phyloP scores from a whole-genome alignment of 306 rosid genomes.

The Lablab purpureus region DNA sequence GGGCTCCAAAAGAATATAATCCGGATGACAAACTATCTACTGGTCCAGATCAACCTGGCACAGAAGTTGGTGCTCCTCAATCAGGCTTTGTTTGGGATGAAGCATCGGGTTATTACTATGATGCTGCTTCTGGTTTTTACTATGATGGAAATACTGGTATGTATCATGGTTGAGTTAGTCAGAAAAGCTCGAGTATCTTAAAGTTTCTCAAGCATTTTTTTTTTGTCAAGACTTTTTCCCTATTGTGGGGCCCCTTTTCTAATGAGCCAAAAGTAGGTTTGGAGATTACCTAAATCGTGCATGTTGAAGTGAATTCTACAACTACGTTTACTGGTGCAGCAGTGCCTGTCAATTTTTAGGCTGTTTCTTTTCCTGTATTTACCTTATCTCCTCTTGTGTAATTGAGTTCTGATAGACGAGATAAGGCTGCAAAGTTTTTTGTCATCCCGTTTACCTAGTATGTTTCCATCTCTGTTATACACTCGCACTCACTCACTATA shows the following conservation, averaged over 20 bases:
- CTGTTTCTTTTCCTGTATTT: not conserved
- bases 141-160: conserved; percentile 96
- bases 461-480: not conserved
- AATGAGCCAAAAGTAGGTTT: conserved; percentile 10
- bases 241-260: not conserved
- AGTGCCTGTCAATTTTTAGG: not conserved
- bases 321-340: not conserved
- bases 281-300: not conserved
- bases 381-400: not conserved
- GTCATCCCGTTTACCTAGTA: not conserved
- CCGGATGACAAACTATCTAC: conserved; percentile 79
- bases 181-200: conserved; percentile 8
- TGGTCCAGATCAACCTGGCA: conserved; percentile 64
- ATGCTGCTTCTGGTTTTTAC: conserved; percentile 97
- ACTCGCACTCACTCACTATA: not conserved
- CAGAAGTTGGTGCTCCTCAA: conserved; percentile 78
- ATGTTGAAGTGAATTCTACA: conserved; percentile 23
- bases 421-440: conserved; percentile 9
- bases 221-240: not conserved
- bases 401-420: conserved; percentile 7
- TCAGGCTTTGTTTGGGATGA: conserved; percentile 98
- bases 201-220: conserved; percentile 17
- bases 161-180: conserved; percentile 37
- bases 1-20: conserved; percentile 98
- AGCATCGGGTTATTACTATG: conserved; percentile 97